Conservation (phyloP, 805 yeast genomes). For the Maudiozyma turicensis region DNA sequence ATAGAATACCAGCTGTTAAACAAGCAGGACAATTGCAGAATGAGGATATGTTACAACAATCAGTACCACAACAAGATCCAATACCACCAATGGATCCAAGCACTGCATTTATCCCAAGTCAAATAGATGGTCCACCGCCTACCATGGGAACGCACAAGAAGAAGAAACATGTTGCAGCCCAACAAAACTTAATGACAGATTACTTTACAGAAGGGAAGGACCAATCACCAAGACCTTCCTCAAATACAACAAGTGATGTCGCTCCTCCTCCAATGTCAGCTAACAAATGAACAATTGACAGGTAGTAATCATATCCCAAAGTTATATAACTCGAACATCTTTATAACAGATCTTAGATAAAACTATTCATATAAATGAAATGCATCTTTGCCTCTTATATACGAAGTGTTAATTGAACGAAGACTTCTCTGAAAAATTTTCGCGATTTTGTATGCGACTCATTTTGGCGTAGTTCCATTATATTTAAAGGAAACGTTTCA, state of each 20-base stretch:
- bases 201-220: conserved; percentile 29
- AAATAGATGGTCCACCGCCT: conserved; percentile 7
- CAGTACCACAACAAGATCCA: neutral
- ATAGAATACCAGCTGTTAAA: conserved; percentile 57
- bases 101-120: conserved; percentile 14
- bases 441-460: too few species aligned
- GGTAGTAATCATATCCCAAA: too few species aligned
- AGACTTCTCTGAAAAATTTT: too few species aligned
- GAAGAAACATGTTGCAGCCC: conserved; percentile 6
- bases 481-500: too few species aligned
- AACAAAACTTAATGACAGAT: conserved; percentile 15
- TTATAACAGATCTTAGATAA: too few species aligned
- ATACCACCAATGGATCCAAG: conserved; percentile 5
- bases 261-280: conserved; percentile 8
- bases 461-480: too few species aligned
- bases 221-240: conserved; percentile 6
- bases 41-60: neutral
- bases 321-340: too few species aligned
- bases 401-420: too few species aligned
- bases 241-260: neutral
- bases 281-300: neutral
- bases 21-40: neutral
- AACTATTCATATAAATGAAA: too few species aligned
- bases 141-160: conserved; percentile 8
- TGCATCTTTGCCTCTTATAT: too few species aligned